Evolutionary conservation across 192 early-diverging fungal species (phyloP), one percentile per base, ranked within the genome.

Genomic region (Gonapodya sp.): DNA sequence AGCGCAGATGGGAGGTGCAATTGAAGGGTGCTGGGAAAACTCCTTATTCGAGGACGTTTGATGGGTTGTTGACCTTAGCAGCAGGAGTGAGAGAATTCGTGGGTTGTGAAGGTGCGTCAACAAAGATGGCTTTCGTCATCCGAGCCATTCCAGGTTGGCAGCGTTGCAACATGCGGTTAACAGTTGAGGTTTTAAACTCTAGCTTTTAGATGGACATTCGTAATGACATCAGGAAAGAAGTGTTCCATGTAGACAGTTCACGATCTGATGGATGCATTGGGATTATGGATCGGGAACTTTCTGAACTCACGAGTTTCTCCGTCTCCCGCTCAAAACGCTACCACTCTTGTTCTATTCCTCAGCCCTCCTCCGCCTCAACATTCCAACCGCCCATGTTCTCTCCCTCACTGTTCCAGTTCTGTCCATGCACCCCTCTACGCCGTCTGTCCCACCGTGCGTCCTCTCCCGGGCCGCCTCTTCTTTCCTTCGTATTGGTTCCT

Each of bases 381-480:
- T 77, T 33, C 30, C 75, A 8, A 18, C 30, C 75, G 34, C 75
- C 75, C 75, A 31, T 34, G 8, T 33, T 2, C 16, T 77, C 75
- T 2, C 18, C 8, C 75, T 77, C 75, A 31, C 24, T 8, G 46
- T 64, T 64, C 46, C 75, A 16, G 75, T 8, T 33, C 2, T 16
- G 8, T 2, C 14, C 30, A 33, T 31, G 75, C 75, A 77, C 30
- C 75, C 30, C 75, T 18, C 18, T 2, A 18, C 30, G 18, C 30
- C 30, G 30, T 34, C 75, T 33, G 75, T 32, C 30, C 75, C 75
- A 18, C 30, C 30, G 18, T 18, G 30, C 30, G 34, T 77, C 75
- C 31, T 77, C 30, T 77, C 75, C 75, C 75, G 75, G 18, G 75
- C 75, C 31, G 75, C 75, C 8, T 33, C 75, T 33, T 77, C 75